Base-by-base conservation (phyloP, 352 stramenopile species). In the Nothophytophthora sp. region DNA sequence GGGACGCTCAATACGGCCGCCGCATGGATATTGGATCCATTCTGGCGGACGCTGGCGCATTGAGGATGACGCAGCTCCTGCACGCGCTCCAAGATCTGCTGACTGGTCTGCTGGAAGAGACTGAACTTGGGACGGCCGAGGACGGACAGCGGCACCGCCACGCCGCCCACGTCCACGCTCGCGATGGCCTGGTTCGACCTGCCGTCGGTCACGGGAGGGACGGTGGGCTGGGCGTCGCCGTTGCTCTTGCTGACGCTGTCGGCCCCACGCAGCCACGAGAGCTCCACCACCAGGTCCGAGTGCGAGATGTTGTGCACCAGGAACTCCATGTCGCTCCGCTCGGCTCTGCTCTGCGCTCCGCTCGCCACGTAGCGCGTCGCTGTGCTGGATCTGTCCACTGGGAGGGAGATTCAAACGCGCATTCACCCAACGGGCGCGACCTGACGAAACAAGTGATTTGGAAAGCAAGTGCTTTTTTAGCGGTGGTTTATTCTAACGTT, bases 221-320 rank as follows among this genome's bases (percentile, higher is more conserved):
- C 35, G 7, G 51, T 57, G 23, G 34, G 25, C 10, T 60, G 32
- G 4, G n/a, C 49, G n/a, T 34, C 27, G 15, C 36, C 49, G 30
- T 56, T 58, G 30, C 43, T 65, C 24, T 41, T 58, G 50, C 20
- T 50, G 32, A 28, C 37, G 34, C 16, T 28, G 23, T 29, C 67
- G 22, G 76, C 56, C 22, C 74, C 67, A n/a, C 69, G 71, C 29
- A 89, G 50, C 76, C 84, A 90, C 53, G 80, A 88, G 55, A 95
- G 81, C 74, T 95, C 81, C 18, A 99, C 72, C 16, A 99, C 81
- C 15, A 99, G 62, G 70, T 99, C 96, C 41, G 93, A 97, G 67
- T 99, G 96, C 42, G 91, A 98, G 53, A 98, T 95, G 73, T 98
- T 99, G 79, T 98, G 93, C 54, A 99, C 89, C 19, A 99, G 75